Evolutionary conservation across 257 asterid genomes (phyloP).

Genomic region (Primulina tabacum): DNA sequence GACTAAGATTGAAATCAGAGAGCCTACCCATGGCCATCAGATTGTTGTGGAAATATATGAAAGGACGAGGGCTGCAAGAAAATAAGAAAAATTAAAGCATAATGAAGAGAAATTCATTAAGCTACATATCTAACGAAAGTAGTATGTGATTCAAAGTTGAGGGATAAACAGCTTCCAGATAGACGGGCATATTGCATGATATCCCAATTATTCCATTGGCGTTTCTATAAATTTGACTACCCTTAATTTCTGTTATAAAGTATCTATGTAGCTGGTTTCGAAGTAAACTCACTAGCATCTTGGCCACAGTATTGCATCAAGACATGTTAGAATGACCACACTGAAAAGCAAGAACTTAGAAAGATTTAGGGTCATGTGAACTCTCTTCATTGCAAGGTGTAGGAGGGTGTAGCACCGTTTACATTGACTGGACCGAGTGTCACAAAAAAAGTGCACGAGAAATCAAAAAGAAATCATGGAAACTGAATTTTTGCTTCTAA

Average conservation of each 20-base stretch:
- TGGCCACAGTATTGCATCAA: background rate
- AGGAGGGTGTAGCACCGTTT: background rate
- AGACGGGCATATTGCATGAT: background rate
- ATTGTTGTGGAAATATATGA: background rate
- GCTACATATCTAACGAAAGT: background rate
- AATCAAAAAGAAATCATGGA: no score
- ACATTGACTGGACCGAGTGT: background rate
- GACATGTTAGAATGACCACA: no score
- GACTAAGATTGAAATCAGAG: no score
- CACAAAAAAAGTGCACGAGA: background rate
- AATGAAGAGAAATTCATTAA: background rate
- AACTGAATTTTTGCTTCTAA: background rate
- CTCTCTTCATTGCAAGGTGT: no score
- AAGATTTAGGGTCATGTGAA: background rate
- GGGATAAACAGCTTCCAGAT: background rate
- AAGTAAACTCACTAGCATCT: background rate
- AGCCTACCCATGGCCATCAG: background rate
- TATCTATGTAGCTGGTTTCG: no score
- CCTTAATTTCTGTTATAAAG: background rate
- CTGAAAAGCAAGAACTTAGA: background rate
- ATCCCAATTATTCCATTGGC: background rate
- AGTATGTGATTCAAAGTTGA: background rate
- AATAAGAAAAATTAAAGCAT: background rate
- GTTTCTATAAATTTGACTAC: background rate
- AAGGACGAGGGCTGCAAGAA: constrained; percentile 28